Base-by-base conservation (phyloP, 768 basidiomycete genomes). In the Suillus ampliporus region DNA sequence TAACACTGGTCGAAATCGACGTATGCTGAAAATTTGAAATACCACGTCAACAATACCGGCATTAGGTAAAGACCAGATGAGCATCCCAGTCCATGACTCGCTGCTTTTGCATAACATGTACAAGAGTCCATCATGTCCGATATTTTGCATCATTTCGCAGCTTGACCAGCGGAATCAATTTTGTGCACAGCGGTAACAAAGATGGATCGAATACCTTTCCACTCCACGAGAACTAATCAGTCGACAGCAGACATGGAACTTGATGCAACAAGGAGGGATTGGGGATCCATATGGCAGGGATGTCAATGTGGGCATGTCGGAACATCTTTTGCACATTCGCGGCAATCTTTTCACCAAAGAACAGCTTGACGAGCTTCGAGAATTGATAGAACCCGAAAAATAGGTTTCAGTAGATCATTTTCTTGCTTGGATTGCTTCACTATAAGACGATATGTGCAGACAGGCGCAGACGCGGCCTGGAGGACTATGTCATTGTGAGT, bases 401-500 rank as follows among this genome's bases (percentile, higher is more conserved):
- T 4, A 67, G 75, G 1, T 59, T 79, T 19, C 76, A 79, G 52
- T 69, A 53, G 50, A 61, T 78, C 2, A 65, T 80, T 2, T 79
- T 72, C 51, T 63, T 80, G 77, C 53, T 66, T 21, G 74, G 73
- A 0, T 53, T 76, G 7, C 78, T 78, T 62, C 74, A 74, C 58
- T 62, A 72, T 23, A 74, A 73, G 57, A 75, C 71, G 67, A 68
- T 71, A 1, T 60, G 61, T 40, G n/a, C n/a, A n/a, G n/a, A n/a
- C n/a, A n/a, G n/a, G n/a, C n/a, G 65, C 63, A 0, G 71, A 76
- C 52, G 67, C 64, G 0, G 40, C 68, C 5, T 66, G 63, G 67
- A n/a, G n/a, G n/a, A n/a, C n/a, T n/a, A n/a, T n/a, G n/a, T n/a
- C n/a, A n/a, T n/a, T n/a, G n/a, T n/a, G n/a, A n/a, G n/a, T n/a